A percentile compares a stretch with the other conserved stretches of the same genome.
These are phyloP conservation scores for Clonostachys rhizophaga DNA, from an alignment of 2,329 filamentous ascomycete genomes.

Conservation along the genomic window DNA sequence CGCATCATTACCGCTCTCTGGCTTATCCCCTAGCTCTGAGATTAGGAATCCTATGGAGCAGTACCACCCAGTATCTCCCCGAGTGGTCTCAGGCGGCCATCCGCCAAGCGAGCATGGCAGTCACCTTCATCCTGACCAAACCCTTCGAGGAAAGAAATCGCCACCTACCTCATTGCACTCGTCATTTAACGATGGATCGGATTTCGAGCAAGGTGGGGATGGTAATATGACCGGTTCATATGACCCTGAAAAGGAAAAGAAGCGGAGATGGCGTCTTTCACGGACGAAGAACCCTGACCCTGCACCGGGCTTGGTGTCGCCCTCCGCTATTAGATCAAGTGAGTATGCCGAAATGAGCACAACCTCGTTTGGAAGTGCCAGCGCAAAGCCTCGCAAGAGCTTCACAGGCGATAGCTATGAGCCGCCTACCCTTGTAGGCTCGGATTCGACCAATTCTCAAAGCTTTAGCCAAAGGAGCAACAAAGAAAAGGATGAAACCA, in stretches of 20 bases:
- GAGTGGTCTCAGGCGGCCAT: constrained; percentile 10
- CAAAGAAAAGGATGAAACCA: constrained; percentile 41
- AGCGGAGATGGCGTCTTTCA: constrained; percentile 68
- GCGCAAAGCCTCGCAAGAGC: constrained; percentile 41
- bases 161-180: constrained; percentile 76
- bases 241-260: constrained; percentile 61
- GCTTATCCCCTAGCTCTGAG: constrained; percentile 38
- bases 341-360: constrained; percentile 60
- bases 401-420: constrained; percentile 39
- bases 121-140: constrained; percentile 32
- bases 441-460: not conserved
- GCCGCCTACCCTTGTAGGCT: not conserved
- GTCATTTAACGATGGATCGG: constrained; percentile 75
- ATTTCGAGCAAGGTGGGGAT: constrained; percentile 60
- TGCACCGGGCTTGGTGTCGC: constrained; percentile 33
- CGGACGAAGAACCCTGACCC: constrained; percentile 55
- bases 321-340: constrained; percentile 52
- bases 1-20: constrained; percentile 53
- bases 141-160: constrained; percentile 64
- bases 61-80: constrained; percentile 23
- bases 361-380: constrained; percentile 62
- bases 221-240: constrained; percentile 13
- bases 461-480: constrained; percentile 12
- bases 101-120: constrained; percentile 31
- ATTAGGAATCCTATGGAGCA: constrained; percentile 39